phyloP scores from a whole-genome alignment of 2,329 filamentous ascomycete species.

The Helminthosporium solani region DNA sequence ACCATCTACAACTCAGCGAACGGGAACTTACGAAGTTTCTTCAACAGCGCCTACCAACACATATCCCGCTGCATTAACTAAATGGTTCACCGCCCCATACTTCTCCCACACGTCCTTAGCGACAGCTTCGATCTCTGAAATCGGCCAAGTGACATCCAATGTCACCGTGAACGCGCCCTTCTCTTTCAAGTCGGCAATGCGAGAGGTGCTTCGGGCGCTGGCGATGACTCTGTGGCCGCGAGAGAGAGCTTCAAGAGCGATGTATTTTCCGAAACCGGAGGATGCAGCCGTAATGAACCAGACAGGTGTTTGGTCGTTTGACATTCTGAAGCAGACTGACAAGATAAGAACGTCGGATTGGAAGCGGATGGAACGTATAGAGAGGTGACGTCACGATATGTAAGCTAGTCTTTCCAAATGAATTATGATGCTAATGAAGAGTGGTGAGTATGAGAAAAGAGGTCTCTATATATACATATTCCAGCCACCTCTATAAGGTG shows the following conservation, averaged over 20 bases:
- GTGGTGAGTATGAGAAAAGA: no score
- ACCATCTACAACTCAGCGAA: neutral
- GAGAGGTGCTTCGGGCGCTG: slow-evolving; percentile 45
- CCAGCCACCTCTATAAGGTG: no score
- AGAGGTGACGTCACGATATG: no score
- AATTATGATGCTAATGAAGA: no score
- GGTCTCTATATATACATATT: no score
- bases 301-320: slow-evolving; percentile 30
- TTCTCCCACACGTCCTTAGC: slow-evolving; percentile 41
- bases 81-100: slow-evolving; percentile 48
- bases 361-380: no score
- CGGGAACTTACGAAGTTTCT: slow-evolving; percentile 43
- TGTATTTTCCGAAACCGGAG: slow-evolving; percentile 49
- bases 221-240: slow-evolving; percentile 53
- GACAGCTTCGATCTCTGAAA: slow-evolving; percentile 37
- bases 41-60: slow-evolving; percentile 49
- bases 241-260: slow-evolving; percentile 47
- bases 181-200: slow-evolving; percentile 38
- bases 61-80: slow-evolving; percentile 53
- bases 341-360: no score
- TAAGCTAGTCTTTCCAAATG: no score
- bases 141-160: slow-evolving; percentile 46
- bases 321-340: no score
- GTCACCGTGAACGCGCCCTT: slow-evolving; percentile 39
- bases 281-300: slow-evolving; percentile 53